Evolutionary conservation across 192 early-diverging fungal species (phyloP).

Genomic region (Polychytrium aggregatum): DNA sequence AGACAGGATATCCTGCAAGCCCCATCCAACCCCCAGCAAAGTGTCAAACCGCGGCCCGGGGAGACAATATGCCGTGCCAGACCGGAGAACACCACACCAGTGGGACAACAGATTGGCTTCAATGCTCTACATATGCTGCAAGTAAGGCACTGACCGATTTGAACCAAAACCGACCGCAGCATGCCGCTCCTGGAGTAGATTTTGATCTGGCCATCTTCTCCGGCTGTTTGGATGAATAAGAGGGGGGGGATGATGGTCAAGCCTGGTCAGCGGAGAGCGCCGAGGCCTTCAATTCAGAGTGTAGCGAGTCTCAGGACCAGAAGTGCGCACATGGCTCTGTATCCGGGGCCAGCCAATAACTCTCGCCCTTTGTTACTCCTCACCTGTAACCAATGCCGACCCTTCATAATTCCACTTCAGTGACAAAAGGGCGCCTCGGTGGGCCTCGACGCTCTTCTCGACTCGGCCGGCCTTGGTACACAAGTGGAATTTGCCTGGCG

Average conservation of each 20-base stretch:
- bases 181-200: slow-evolving; percentile 52
- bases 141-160: slow-evolving; percentile 10
- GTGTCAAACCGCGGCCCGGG: too few relatives aligned
- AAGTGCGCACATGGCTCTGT: neutral
- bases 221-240: slow-evolving; percentile 14
- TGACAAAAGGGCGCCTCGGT: slow-evolving; percentile 37
- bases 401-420: slow-evolving; percentile 47
- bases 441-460: slow-evolving; percentile 45
- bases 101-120: slow-evolving; percentile 1
- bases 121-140: neutral
- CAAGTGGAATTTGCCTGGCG: slow-evolving; percentile 40
- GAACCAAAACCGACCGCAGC: slow-evolving; percentile 37
- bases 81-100: too few relatives aligned
- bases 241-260: too few relatives aligned
- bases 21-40: too few relatives aligned
- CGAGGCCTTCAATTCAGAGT: neutral
- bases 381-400: slow-evolving; percentile 39
- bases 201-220: slow-evolving; percentile 45
- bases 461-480: slow-evolving; percentile 37
- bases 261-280: too few relatives aligned
- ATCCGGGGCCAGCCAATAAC: too few relatives aligned
- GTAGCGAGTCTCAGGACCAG: neutral
- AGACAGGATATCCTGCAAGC: slow-evolving; percentile 33
- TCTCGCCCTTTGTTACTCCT: too few relatives aligned
- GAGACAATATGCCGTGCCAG: too few relatives aligned